A percentile compares a stretch with the other conserved stretches of the same genome.
Evolutionary conservation across 2,329 filamentous ascomycete genomes (phyloP).

Genomic region (Alternaria postmessia): DNA sequence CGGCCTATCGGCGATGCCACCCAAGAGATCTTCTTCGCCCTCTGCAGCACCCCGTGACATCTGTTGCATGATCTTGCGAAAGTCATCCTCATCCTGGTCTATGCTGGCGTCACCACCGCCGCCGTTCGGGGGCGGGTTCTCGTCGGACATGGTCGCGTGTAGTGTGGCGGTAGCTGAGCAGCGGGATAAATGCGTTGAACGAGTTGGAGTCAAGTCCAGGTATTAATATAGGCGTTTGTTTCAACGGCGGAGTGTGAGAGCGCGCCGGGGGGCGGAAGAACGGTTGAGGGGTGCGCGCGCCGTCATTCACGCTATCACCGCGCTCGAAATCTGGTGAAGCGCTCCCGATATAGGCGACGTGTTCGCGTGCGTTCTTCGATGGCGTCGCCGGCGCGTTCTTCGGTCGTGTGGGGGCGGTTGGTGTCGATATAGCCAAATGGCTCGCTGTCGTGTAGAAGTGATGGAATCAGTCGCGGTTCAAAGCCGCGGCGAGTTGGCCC

Average conservation of each 20-base stretch:
- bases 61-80: slow-evolving; percentile 30
- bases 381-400: neutral
- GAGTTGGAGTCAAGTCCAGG: neutral
- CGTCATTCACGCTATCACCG: slow-evolving; percentile 33
- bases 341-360: neutral
- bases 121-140: slow-evolving; percentile 19
- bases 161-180: slow-evolving; percentile 7
- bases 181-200: neutral
- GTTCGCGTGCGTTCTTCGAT: neutral
- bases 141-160: slow-evolving; percentile 38
- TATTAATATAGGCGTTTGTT: slow-evolving; percentile 9
- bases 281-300: slow-evolving; percentile 23
- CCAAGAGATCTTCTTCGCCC: slow-evolving; percentile 33
- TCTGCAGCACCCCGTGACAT: slow-evolving; percentile 29
- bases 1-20: slow-evolving; percentile 40
- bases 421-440: slow-evolving; percentile 26
- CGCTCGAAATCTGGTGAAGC: slow-evolving; percentile 8
- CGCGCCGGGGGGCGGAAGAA: slow-evolving; percentile 26
- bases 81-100: slow-evolving; percentile 40
- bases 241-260: slow-evolving; percentile 18
- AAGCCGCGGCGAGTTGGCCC: slow-evolving; percentile 16
- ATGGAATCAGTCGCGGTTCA: slow-evolving; percentile 19
- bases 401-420: neutral
- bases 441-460: slow-evolving; percentile 29
- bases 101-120: slow-evolving; percentile 22